Percentiles rank a stretch among this genome's conserved stretches.
These are phyloP conservation scores for Spathaspora sp. DNA, from an alignment of 805 yeast species.

Conservation along the genomic window DNA sequence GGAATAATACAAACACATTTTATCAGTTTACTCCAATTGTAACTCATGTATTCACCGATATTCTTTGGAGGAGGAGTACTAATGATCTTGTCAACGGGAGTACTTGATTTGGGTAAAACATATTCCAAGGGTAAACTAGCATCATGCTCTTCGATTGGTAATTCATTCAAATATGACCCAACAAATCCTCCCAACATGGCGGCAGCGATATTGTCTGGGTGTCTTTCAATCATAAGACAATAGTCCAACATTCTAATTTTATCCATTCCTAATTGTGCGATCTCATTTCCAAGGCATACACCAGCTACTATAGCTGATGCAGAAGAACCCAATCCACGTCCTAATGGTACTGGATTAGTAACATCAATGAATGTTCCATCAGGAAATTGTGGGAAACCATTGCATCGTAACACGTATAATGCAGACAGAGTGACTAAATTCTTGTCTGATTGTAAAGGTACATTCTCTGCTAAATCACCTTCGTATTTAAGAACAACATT, in stretches of 20 bases:
- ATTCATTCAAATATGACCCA: conserved; percentile 86
- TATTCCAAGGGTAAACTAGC: conserved; percentile 76
- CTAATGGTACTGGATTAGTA: conserved; percentile 88
- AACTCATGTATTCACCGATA: conserved; percentile 86
- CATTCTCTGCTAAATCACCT: conserved; percentile 77
- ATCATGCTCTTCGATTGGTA: conserved; percentile 63
- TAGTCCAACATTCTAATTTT: conserved; percentile 88
- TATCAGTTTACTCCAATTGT: conserved; percentile 75
- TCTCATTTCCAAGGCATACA: conserved; percentile 80
- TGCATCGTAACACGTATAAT: conserved; percentile 82
- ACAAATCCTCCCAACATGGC: conserved; percentile 99
- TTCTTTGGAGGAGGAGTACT: conserved; percentile 62
- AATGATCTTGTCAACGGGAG: conserved; percentile 52
- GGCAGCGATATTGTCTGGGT: conserved; percentile 97
- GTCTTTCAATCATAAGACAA: conserved; percentile 95
- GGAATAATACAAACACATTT: conserved; percentile 92
- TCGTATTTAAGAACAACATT: conserved; percentile 70
- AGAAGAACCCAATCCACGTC: conserved; percentile 95
- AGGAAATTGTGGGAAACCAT: conserved; percentile 74
- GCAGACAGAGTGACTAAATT: conserved; percentile 93
- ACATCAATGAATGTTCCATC: conserved; percentile 78
- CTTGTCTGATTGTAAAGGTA: conserved; percentile 72
- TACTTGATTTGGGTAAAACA: conserved; percentile 69
- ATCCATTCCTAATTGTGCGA: conserved; percentile 68
- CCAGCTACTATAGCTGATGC: conserved; percentile 99